Percentiles rank a stretch among this genome's conserved stretches.
Evolutionary conservation across 331 rosid genomes (phyloP).

Genomic region (Prunus yedoensis): DNA sequence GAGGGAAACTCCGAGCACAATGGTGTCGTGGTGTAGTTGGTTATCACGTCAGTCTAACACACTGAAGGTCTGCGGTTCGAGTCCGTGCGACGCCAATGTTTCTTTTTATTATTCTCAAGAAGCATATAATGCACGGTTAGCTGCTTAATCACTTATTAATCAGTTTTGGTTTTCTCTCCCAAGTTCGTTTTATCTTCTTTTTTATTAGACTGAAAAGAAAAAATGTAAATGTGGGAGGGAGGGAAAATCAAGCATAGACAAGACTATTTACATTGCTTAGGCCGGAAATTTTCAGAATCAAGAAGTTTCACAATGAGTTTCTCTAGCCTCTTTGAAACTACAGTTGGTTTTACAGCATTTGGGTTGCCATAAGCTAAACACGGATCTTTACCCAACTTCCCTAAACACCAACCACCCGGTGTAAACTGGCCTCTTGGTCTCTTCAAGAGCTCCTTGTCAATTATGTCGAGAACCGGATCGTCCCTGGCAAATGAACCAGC

Average conservation of each 20-base stretch:
- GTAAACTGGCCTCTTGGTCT: constrained; percentile 54
- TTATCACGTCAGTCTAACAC: constrained; percentile 33
- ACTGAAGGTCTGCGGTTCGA: constrained; percentile 32
- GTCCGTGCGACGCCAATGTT: constrained; percentile 22
- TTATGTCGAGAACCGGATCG: constrained; percentile 67
- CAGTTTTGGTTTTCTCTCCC: too few relatives aligned
- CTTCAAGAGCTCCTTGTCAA: constrained; percentile 55
- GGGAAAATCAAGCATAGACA: too few relatives aligned
- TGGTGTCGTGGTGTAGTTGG: constrained; percentile 29
- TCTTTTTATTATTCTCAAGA: too few relatives aligned
- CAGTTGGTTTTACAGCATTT: constrained; percentile 56
- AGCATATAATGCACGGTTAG: too few relatives aligned
- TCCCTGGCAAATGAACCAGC: constrained; percentile 52
- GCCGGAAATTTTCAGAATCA: constrained; percentile 71
- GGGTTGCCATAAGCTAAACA: constrained; percentile 58
- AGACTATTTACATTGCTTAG: constrained; percentile 72
- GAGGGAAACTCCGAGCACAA: too few relatives aligned
- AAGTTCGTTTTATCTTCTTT: too few relatives aligned
- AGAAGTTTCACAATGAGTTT: constrained; percentile 64
- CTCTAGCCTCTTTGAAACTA: constrained; percentile 63
- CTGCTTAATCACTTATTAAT: too few relatives aligned
- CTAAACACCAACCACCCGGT: constrained; percentile 76
- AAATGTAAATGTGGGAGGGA: background rate
- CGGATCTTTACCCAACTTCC: constrained; percentile 42
- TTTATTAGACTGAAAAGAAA: background rate